A percentile compares a stretch with the other conserved stretches of the same genome.
Conservation (phyloP, 192 early-diverging fungal genomes). For the Backusella psychrophila region DNA sequence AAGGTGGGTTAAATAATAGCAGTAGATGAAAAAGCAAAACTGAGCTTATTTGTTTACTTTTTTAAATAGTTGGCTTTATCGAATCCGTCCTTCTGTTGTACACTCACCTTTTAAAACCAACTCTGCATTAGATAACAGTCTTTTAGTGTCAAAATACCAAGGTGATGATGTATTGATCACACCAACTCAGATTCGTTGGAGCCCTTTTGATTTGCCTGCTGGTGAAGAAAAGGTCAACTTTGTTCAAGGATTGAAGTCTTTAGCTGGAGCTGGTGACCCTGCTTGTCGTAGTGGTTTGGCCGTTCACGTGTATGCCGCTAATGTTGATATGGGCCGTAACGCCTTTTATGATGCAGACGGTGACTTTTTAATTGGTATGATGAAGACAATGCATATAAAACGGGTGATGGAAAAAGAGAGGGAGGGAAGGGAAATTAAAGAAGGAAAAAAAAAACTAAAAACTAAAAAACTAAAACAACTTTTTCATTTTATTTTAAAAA, state of each 20-base stretch:
- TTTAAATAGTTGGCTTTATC: slow-evolving; percentile 84
- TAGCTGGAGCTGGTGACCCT: slow-evolving; percentile 87
- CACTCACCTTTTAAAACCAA: slow-evolving; percentile 68
- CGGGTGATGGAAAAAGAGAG: not conserved
- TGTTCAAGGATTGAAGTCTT: slow-evolving; percentile 78
- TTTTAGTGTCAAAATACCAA: slow-evolving; percentile 61
- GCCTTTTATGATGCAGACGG: slow-evolving; percentile 93
- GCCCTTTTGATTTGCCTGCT: slow-evolving; percentile 74
- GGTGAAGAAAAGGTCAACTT: slow-evolving; percentile 64
- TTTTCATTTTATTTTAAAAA: slow-evolving; percentile 20
- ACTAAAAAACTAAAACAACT: not conserved
- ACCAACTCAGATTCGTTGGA: slow-evolving; percentile 92
- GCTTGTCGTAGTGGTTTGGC: slow-evolving; percentile 76
- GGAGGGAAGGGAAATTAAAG: not conserved
- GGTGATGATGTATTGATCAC: slow-evolving; percentile 56
- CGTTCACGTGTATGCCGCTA: slow-evolving; percentile 80
- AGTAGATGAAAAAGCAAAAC: not conserved
- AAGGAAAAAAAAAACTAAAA: not conserved
- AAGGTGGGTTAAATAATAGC: slow-evolving; percentile 35
- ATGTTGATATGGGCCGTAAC: slow-evolving; percentile 68
- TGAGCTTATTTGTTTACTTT: not conserved
- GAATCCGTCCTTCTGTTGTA: slow-evolving; percentile 87
- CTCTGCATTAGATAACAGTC: slow-evolving; percentile 8
- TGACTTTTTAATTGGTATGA: slow-evolving; percentile 82
- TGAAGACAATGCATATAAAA: not conserved